phyloP scores from a whole-genome alignment of 176 grass and related monocot species.

The Musa beccarii region DNA sequence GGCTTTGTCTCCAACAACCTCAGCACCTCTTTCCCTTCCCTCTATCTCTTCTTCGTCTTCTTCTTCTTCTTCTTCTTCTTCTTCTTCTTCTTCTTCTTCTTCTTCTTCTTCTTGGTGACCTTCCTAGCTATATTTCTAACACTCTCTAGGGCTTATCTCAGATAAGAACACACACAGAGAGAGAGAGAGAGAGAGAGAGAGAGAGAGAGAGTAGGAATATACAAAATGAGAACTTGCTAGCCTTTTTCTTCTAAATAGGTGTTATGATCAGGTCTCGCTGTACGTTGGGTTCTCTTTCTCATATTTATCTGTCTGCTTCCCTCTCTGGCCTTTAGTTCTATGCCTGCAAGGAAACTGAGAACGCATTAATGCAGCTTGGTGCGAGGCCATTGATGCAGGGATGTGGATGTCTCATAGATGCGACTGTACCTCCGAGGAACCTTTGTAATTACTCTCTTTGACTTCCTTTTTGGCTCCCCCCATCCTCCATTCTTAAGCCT shows the following conservation, averaged over 20 bases:
- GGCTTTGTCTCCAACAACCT: background rate
- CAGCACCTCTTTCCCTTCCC: background rate
- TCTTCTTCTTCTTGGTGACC: background rate
- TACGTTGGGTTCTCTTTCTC: background rate
- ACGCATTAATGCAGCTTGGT: slow-evolving; percentile 2
- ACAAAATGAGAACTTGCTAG: too few species aligned
- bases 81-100: background rate
- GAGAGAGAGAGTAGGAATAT: too few species aligned
- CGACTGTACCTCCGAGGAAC: slow-evolving; percentile 9
- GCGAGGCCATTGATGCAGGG: background rate
- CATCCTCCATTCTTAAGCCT: too few species aligned
- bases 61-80: background rate
- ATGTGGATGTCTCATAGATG: background rate
- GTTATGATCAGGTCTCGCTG: background rate
- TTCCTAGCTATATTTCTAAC: too few species aligned
- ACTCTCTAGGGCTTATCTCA: too few species aligned
- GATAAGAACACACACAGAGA: too few species aligned
- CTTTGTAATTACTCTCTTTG: background rate
- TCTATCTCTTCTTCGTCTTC: background rate
- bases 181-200: too few species aligned
- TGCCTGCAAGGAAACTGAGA: background rate
- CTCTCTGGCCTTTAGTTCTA: too few species aligned
- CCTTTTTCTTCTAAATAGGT: too few species aligned
- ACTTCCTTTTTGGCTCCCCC: too few species aligned
- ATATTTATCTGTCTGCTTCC: background rate